phyloP scores from a whole-genome alignment of 2,329 filamentous ascomycete genomes.

The Neodidymelliopsis sp. region DNA sequence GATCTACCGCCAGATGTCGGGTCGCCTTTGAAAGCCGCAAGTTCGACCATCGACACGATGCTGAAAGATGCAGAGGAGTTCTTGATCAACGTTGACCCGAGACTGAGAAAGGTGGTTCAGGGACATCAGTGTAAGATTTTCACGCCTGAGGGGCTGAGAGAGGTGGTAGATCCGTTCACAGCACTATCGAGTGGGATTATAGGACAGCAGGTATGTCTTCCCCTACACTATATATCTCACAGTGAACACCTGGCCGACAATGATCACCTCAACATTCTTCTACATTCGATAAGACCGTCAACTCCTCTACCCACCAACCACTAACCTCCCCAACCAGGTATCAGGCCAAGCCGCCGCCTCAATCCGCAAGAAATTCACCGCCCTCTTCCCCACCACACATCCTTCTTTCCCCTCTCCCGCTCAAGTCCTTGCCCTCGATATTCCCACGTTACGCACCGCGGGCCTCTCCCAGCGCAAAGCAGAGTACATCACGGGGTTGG shows the following conservation, averaged over 20 bases:
- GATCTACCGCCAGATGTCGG: constrained; percentile 5
- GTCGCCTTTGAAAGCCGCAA: constrained; percentile 39
- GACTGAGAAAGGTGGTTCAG: constrained; percentile 75
- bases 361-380: constrained; percentile 74
- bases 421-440: constrained; percentile 68
- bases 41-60: constrained; percentile 72
- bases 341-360: constrained; percentile 89
- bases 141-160: constrained; percentile 79
- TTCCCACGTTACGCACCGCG: constrained; percentile 76
- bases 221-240: too few species aligned
- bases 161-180: constrained; percentile 88
- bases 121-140: constrained; percentile 81
- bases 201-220: constrained; percentile 72
- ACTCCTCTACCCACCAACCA: not conserved
- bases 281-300: too few species aligned
- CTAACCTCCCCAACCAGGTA: constrained; percentile 58
- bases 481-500: constrained; percentile 89
- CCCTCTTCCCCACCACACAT: constrained; percentile 60
- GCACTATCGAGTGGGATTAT: constrained; percentile 87
- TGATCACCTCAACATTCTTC: not conserved
- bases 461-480: constrained; percentile 94
- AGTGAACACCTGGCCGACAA: too few species aligned
- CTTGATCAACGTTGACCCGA: constrained; percentile 75
- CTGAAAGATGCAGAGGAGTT: constrained; percentile 79
- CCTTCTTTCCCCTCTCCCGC: constrained; percentile 75